Base-by-base conservation (phyloP, 352 stramenopile genomes). In the Phytophthora constricta region DNA sequence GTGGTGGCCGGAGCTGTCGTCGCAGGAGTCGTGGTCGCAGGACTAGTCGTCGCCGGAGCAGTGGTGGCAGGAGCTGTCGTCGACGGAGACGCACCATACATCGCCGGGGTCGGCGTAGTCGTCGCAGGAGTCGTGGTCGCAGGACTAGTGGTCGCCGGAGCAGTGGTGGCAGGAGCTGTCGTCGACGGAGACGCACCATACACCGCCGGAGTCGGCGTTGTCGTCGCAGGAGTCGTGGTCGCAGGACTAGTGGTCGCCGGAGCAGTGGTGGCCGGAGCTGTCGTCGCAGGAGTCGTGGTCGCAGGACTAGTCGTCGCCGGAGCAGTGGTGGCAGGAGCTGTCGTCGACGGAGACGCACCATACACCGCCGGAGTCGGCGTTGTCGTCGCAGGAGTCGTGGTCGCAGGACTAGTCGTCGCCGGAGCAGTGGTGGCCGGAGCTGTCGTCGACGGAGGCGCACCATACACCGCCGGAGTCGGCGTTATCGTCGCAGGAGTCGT, bases 301-400 rank as follows among this genome's bases (percentile, higher is more conserved):
- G 31, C 27, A 2, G 50, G n/a, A n/a, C n/a, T 57, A 5, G 11
- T 7, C 17, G 26, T 20, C 4, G 14, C 13, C n/a, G 46, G 46
- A 4, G 25, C 14, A 14, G 33, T 41, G 8, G 33, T 8, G 33
- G 8, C 23, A 1, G 46, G 23, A 2, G 46, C 37, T 16, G 11
- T 16, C 8, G 60, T 58, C 1, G n/a, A 17, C 14, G 61, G 61
- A n/a, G n/a, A n/a, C n/a, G n/a, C n/a, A 11, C 34, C 47, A 3
- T 34, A 20, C 10, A 52, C 48, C 0, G 47, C 50, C 10, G 46
- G 53, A 14, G 8, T 8, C 14, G 33, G 33, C 33, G 8, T 41
- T 14, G 33, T 8, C 8, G 19, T 45, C 4, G 48, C 20, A 1
- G 51, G 41, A 27, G 8, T 45, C 10, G 45, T 39, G 7, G 46